A percentile compares a stretch with the other conserved stretches of the same genome.
These are phyloP conservation scores for Filosporella fistucella DNA, from an alignment of 495 filamentous ascomycete species.

Conservation along the genomic window DNA sequence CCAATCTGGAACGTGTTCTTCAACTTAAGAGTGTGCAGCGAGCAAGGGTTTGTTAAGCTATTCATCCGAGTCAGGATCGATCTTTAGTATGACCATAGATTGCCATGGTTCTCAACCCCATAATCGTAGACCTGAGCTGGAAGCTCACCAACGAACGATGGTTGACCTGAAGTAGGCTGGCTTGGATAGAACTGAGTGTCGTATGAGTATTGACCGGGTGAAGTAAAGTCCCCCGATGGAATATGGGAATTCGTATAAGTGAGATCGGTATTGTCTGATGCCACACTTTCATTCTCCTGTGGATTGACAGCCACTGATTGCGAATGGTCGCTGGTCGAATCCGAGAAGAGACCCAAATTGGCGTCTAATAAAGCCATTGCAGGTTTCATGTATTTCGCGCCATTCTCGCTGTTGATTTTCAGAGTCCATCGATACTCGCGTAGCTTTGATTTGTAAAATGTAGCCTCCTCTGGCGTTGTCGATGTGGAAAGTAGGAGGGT, in stretches of 20 bases:
- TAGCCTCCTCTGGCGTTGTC: slow-evolving; percentile 79
- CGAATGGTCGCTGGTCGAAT: slow-evolving; percentile 4
- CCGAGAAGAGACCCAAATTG: slow-evolving; percentile 16
- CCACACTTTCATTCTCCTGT: slow-evolving; percentile 3
- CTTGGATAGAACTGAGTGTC: slow-evolving; percentile 12
- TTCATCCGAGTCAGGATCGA: too few species aligned
- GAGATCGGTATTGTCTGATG: slow-evolving; percentile 3
- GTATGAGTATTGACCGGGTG: slow-evolving; percentile 14
- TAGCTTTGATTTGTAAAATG: slow-evolving; percentile 82
- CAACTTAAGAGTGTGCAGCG: too few species aligned
- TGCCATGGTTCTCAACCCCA: slow-evolving; percentile 1
- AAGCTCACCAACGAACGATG: too few species aligned
- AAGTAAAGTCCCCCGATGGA: slow-evolving; percentile 6
- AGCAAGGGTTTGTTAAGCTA: too few species aligned
- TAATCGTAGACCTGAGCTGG: slow-evolving; percentile 16
- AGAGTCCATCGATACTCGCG: slow-evolving; percentile 94
- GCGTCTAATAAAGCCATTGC: slow-evolving; percentile 23
- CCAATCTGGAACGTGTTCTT: too few species aligned
- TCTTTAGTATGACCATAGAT: slow-evolving; percentile 17
- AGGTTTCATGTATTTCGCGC: slow-evolving; percentile 32
- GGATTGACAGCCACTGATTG: not conserved
- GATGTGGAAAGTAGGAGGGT: slow-evolving; percentile 79
- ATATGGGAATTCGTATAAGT: slow-evolving; percentile 3
- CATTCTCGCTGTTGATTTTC: slow-evolving; percentile 77
- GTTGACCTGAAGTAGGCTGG: too few species aligned